Evolutionary conservation across 345 rosid genomes (phyloP).

Genomic region (Mallotus nudiflorus): DNA sequence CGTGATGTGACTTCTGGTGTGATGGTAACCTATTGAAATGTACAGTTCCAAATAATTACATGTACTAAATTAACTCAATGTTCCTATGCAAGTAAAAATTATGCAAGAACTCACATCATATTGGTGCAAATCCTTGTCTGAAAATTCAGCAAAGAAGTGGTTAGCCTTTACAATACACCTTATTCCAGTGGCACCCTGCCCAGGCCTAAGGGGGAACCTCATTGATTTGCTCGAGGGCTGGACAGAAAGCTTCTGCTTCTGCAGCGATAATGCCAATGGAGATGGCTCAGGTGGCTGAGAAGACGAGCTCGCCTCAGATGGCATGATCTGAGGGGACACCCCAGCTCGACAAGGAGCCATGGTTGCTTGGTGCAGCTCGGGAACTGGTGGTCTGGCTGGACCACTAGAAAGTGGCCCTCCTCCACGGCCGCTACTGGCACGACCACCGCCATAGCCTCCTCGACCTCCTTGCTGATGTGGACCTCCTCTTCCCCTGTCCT

Average conservation of each 20-base stretch:
- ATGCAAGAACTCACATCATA: slow-evolving; percentile 66
- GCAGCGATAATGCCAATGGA: slow-evolving; percentile 30
- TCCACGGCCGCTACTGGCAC: slow-evolving; percentile 50
- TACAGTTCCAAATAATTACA: background rate
- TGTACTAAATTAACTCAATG: background rate
- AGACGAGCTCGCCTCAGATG: slow-evolving; percentile 60
- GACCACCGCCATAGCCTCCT: slow-evolving; percentile 47
- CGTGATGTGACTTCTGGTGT: slow-evolving; percentile 77
- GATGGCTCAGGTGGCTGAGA: slow-evolving; percentile 47
- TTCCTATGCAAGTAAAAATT: background rate
- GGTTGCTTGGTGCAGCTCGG: slow-evolving; percentile 99
- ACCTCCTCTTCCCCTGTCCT: slow-evolving; percentile 69
- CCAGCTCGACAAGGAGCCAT: slow-evolving; percentile 53
- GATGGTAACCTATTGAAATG: slow-evolving; percentile 60
- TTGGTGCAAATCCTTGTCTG: slow-evolving; percentile 93
- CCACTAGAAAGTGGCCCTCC: slow-evolving; percentile 56
- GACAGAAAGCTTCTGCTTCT: slow-evolving; percentile 51
- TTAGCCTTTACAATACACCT: slow-evolving; percentile 92
- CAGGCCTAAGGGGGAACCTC: slow-evolving; percentile 85
- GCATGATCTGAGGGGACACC: slow-evolving; percentile 54
- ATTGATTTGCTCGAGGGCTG: slow-evolving; percentile 73
- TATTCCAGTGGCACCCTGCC: slow-evolving; percentile 58
- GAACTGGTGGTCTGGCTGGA: slow-evolving; percentile 58
- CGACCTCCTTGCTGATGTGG: slow-evolving; percentile 65
- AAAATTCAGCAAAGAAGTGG: slow-evolving; percentile 86